Conservation (phyloP, 805 yeast genomes). For the Wickerhamiella hasegawae region DNA sequence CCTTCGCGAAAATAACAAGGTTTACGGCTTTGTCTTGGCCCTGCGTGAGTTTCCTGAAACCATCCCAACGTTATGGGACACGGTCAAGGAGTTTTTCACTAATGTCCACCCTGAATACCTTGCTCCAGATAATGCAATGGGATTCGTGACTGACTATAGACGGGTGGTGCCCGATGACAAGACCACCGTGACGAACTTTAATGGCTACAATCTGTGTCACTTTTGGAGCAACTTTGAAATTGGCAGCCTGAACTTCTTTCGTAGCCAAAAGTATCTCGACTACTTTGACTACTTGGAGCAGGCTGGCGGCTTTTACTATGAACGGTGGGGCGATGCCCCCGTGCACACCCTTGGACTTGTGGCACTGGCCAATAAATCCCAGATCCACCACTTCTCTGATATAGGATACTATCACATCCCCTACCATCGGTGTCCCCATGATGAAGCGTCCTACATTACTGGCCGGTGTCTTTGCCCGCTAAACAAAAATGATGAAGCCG, state of each 20-base stretch:
- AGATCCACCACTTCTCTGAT: constrained; percentile 66
- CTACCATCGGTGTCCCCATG: constrained; percentile 29
- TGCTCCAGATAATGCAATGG: constrained; percentile 47
- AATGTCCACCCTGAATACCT: constrained; percentile 41
- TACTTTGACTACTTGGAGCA: constrained; percentile 54
- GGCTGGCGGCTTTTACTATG: constrained; percentile 75
- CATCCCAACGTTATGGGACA: constrained; percentile 70
- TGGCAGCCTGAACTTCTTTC: constrained; percentile 58
- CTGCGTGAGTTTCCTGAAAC: constrained; percentile 73
- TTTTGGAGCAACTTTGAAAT: constrained; percentile 82
- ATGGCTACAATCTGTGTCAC: constrained; percentile 63
- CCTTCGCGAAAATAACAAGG: constrained; percentile 59
- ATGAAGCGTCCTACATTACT: constrained; percentile 18
- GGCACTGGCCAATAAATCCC: constrained; percentile 38
- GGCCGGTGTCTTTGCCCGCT: constrained; percentile 25
- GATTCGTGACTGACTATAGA: constrained; percentile 36
- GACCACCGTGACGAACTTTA: constrained; percentile 32
- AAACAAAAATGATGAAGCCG: constrained; percentile 20
- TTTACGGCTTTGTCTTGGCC: constrained; percentile 77
- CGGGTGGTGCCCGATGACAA: constrained; percentile 28
- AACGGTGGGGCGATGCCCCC: constrained; percentile 95
- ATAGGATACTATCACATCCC: constrained; percentile 69
- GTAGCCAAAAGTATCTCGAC: constrained; percentile 48
- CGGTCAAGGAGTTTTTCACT: constrained; percentile 44
- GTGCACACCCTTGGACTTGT: constrained; percentile 62